A percentile compares a stretch with the other conserved stretches of the same genome.
Evolutionary conservation across 2,329 filamentous ascomycete genomes (phyloP).

Genomic region (Fusarium siculi): DNA sequence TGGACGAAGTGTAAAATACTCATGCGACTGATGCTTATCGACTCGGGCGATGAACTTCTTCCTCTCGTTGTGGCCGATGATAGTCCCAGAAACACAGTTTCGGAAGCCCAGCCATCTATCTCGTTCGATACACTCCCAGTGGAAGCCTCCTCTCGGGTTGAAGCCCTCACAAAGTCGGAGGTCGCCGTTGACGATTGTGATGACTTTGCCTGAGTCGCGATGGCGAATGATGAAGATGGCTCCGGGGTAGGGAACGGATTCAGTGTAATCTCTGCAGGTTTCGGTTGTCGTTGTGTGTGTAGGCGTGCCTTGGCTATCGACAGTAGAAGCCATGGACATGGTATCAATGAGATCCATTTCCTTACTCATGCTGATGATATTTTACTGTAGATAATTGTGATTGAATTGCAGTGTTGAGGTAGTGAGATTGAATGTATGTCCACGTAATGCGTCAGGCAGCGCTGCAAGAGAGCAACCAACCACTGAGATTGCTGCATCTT

Average conservation of each 20-base stretch:
- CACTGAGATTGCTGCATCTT: background rate
- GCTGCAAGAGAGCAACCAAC: background rate
- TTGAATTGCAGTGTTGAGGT: background rate
- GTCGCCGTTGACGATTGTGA: slow-evolving; percentile 47
- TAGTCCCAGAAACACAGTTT: slow-evolving; percentile 47
- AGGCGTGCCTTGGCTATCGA: slow-evolving; percentile 28
- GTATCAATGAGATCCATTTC: slow-evolving; percentile 29
- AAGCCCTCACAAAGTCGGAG: slow-evolving; percentile 38
- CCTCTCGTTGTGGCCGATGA: slow-evolving; percentile 48
- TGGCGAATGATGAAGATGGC: slow-evolving; percentile 48
- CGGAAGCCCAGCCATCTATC: slow-evolving; percentile 53
- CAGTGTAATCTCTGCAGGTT: background rate
- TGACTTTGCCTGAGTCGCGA: slow-evolving; percentile 36
- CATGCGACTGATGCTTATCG: slow-evolving; percentile 40
- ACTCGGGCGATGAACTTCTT: slow-evolving; percentile 39
- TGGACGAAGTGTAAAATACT: slow-evolving; percentile 46
- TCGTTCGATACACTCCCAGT: slow-evolving; percentile 53
- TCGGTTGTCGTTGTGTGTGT: slow-evolving; percentile 26
- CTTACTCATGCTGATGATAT: slow-evolving; percentile 17
- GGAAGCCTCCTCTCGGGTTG: slow-evolving; percentile 37
- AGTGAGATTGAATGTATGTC: background rate
- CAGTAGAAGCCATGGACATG: slow-evolving; percentile 36
- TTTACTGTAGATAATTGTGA: background rate
- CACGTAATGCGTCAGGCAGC: background rate
- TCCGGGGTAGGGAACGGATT: slow-evolving; percentile 41